Evolutionary conservation across 257 asterid species (phyloP).

Genomic region (Voacanga thouarsii): DNA sequence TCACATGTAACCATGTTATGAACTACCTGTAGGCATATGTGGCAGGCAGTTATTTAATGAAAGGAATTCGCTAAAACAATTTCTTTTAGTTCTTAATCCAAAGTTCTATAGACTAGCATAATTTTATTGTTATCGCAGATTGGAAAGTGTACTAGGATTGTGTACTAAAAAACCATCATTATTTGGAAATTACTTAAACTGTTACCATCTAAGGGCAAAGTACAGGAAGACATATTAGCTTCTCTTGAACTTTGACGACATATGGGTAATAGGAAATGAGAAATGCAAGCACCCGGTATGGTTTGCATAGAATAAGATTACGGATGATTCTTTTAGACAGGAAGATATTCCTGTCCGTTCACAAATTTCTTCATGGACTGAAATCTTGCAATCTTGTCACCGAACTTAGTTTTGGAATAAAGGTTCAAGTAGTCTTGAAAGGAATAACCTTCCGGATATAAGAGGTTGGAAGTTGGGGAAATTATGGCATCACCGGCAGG

Average conservation of each 20-base stretch:
- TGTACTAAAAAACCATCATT: neutral
- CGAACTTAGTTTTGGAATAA: slow-evolving; percentile 63
- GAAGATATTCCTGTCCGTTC: slow-evolving; percentile 24
- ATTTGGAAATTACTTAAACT: neutral
- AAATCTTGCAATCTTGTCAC: slow-evolving; percentile 61
- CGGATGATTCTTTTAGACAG: slow-evolving; percentile 15
- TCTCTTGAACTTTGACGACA: slow-evolving; percentile 40
- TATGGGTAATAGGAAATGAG: slow-evolving; percentile 4
- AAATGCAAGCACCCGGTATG: slow-evolving; percentile 10
- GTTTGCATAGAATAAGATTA: neutral
- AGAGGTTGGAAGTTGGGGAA: slow-evolving; percentile 64
- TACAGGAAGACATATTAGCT: slow-evolving; percentile 41
- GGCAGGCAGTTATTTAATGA: neutral
- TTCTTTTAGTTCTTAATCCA: neutral
- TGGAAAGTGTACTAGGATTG: neutral
- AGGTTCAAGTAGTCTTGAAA: slow-evolving; percentile 67
- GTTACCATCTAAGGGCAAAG: slow-evolving; percentile 7
- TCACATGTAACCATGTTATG: neutral
- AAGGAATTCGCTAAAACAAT: neutral
- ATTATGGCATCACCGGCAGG: slow-evolving; percentile 74
- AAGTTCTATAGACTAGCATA: neutral
- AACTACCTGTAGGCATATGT: neutral
- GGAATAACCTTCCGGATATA: slow-evolving; percentile 46
- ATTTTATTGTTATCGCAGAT: neutral
- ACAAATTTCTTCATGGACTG: slow-evolving; percentile 51